Base-by-base conservation (phyloP, 225 moss, liverwort and hornwort genomes). In the Anthoceros angustus region DNA sequence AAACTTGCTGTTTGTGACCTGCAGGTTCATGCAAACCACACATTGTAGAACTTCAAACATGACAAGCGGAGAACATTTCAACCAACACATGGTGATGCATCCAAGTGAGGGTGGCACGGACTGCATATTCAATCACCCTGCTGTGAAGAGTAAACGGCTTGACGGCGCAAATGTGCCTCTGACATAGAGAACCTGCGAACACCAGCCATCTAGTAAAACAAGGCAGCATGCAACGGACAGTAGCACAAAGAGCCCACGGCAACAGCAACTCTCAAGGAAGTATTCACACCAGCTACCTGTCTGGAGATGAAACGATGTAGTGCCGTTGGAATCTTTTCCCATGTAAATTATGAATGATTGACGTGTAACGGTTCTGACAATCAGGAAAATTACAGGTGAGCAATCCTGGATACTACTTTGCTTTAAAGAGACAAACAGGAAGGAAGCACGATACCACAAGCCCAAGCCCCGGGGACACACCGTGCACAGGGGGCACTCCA, bases 401-500 rank as follows among this genome's bases (percentile, higher is more conserved):
- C 39, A 25, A 38, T 8, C 40, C 23, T 5, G 40, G 64, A 55
- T 18, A 12, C 32, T 32, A 55, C 18, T 55, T 55, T 55, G 55
- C 7, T 18, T 55, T 0, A 55, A 5, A 18, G 5, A 18, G 10
- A 55, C 3, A 18, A 55, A 55, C n/a, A 55, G 18, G 14, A 7
- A 6, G 55, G 7, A 7, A 23, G 55, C 0, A 15, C n/a, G 18
- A 55, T 15, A 23, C 6, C 18, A 18, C 55, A 15, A 20, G n/a
- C 32, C 32, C 32, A 32, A 32, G 32, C 32, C 32, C 32, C 32
- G 4, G 4, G 32, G 32, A 1, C n/a, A 55, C 26, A 72, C 79
- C 79, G 90, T 95, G 70, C 95, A 95, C 18, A 88, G 85, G 0
- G 95, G 95, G 63, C 95, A 95, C 63, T 85, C 77, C 20, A 95